phyloP scores from a whole-genome alignment of 2,329 filamentous ascomycete genomes.

The Xylariaceae sp. region DNA sequence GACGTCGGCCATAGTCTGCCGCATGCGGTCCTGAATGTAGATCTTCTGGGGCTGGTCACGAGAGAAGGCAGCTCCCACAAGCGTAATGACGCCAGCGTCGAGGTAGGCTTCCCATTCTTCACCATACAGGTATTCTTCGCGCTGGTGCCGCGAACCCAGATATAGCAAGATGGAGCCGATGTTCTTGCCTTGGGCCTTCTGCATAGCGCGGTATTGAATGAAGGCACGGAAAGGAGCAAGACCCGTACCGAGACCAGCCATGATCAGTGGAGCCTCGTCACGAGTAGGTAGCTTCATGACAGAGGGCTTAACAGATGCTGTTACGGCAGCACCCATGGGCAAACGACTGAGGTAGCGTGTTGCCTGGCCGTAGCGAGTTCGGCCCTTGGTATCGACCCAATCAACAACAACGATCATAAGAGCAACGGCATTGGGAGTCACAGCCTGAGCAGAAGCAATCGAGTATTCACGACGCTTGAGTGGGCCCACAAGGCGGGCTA shows the following conservation, averaged over 20 bases:
- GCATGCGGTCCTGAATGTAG: constrained; percentile 98
- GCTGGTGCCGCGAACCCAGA: constrained; percentile 94
- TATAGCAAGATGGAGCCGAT: constrained; percentile 92
- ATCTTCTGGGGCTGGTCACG: constrained; percentile 98
- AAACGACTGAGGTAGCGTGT: constrained; percentile 83
- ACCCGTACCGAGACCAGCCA: constrained; percentile 97
- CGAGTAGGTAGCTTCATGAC: constrained; percentile 96
- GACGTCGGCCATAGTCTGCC: constrained; percentile 78
- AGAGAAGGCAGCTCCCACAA: constrained; percentile 90
- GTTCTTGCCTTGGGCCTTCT: constrained; percentile 94
- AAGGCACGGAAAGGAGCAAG: constrained; percentile 99
- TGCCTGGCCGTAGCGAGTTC: constrained; percentile 87
- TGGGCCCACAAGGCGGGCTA: constrained; percentile 80
- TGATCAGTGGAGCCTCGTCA: constrained; percentile 90
- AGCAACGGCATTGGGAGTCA: constrained; percentile 82
- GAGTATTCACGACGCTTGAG: constrained; percentile 98
- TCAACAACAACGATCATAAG: constrained; percentile 96
- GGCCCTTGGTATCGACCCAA: constrained; percentile 86
- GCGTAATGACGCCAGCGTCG: constrained; percentile 89
- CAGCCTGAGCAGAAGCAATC: constrained; percentile 96
- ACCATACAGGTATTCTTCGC: constrained; percentile 97
- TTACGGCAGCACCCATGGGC: constrained; percentile 70
- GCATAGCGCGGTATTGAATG: constrained; percentile 95
- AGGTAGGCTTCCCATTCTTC: constrained; percentile 99
- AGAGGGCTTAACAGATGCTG: constrained; percentile 92